These are phyloP conservation scores for Corynascus novoguineensis DNA, from an alignment of 495 filamentous ascomycete species.

Conservation along the genomic window DNA sequence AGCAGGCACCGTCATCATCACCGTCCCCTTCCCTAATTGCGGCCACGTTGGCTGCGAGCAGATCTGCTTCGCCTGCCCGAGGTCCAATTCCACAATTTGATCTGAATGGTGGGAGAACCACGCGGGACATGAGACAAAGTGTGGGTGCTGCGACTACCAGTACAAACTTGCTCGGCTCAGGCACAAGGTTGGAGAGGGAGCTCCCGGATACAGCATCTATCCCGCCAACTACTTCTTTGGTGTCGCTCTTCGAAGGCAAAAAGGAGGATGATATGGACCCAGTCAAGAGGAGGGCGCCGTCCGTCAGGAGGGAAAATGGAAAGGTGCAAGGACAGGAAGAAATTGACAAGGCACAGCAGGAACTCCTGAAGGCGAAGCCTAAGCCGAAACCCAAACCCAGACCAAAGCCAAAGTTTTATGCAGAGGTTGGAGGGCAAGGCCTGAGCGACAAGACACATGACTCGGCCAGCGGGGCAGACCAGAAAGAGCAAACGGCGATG, in stretches of 20 bases:
- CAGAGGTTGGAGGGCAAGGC: background rate
- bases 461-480: background rate
- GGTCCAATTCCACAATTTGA: slow-evolving; percentile 28
- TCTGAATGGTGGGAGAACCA: slow-evolving; percentile 1
- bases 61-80: slow-evolving; percentile 35
- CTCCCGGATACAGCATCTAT: slow-evolving; percentile 51
- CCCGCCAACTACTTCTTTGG: slow-evolving; percentile 51
- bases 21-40: slow-evolving; percentile 50
- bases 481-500: background rate
- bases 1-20: slow-evolving; percentile 3
- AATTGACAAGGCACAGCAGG: background rate
- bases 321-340: background rate
- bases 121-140: slow-evolving; percentile 22
- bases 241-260: slow-evolving; percentile 55
- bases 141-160: slow-evolving; percentile 21
- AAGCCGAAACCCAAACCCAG: slow-evolving; percentile 20
- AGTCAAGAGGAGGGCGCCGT: slow-evolving; percentile 36
- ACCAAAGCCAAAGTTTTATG: slow-evolving; percentile 9
- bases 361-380: background rate
- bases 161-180: slow-evolving; percentile 24
- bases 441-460: background rate
- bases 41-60: slow-evolving; percentile 51
- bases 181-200: slow-evolving; percentile 15
- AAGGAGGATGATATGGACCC: slow-evolving; percentile 26
- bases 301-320: slow-evolving; percentile 22